phyloP scores from a whole-genome alignment of 192 early-diverging fungal species.

The Powellomyces hirtus region DNA sequence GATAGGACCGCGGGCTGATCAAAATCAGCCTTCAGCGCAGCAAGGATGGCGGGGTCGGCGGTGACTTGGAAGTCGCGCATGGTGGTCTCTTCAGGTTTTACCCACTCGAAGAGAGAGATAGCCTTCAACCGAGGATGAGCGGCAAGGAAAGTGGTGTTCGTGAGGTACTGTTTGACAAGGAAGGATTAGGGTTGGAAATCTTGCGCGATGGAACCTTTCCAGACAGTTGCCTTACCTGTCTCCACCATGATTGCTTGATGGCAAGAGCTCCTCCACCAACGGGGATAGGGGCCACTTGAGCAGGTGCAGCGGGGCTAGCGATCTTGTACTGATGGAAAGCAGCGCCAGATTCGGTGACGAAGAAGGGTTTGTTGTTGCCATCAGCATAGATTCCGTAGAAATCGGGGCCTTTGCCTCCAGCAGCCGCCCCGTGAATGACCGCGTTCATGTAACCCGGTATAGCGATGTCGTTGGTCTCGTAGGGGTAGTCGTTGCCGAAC shows the following conservation, averaged over 20 bases:
- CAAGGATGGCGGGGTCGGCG: constrained; percentile 20
- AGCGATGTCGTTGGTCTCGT: constrained; percentile 9
- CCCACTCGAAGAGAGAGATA: constrained; percentile 37
- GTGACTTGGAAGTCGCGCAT: constrained; percentile 37
- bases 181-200: background rate
- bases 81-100: constrained; percentile 30
- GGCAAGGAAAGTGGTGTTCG: constrained; percentile 32
- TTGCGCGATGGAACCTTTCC: background rate
- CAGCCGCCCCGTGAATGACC: constrained; percentile 13
- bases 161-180: constrained; percentile 23
- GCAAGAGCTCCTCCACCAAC: constrained; percentile 30
- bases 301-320: background rate
- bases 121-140: constrained; percentile 38
- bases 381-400: constrained; percentile 34
- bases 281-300: constrained; percentile 2
- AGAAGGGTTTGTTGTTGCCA: constrained; percentile 29
- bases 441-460: background rate
- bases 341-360: constrained; percentile 35
- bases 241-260: constrained; percentile 46
- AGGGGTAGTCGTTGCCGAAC: constrained; percentile 25
- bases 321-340: constrained; percentile 27
- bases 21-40: constrained; percentile 34
- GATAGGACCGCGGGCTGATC: background rate
- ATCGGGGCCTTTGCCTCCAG: background rate
- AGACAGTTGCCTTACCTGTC: constrained; percentile 27